Conservation (phyloP, 164 flowering plant species). For the Warburgia ugandensis region DNA sequence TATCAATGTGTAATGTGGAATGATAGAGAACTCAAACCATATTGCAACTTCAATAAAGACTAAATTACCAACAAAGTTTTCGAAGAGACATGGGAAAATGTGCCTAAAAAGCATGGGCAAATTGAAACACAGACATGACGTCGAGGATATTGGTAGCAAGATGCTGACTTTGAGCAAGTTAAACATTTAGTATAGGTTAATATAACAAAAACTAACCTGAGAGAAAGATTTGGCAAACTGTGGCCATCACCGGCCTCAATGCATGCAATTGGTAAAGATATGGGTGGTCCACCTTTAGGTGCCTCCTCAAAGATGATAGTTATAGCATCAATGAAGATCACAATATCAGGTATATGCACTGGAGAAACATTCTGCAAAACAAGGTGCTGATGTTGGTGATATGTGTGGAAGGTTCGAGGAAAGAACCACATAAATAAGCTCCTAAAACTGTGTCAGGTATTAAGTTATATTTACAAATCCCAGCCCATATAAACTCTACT, state of each 20-base stretch:
- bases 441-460: too few relatives aligned
- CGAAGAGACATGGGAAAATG: too few relatives aligned
- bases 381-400: constrained; percentile 1
- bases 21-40: too few relatives aligned
- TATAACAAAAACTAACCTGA: constrained; percentile 46
- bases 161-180: background rate
- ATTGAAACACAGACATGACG: too few relatives aligned
- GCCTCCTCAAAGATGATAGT: constrained; percentile 83
- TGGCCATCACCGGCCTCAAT: constrained; percentile 78
- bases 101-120: too few relatives aligned
- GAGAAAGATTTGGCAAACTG: constrained; percentile 75
- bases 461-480: too few relatives aligned
- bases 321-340: constrained; percentile 79
- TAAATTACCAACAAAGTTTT: too few relatives aligned
- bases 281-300: constrained; percentile 59
- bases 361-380: constrained; percentile 84
- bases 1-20: too few relatives aligned
- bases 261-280: constrained; percentile 75
- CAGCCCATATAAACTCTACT: background rate
- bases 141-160: background rate
- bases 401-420: background rate
- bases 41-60: too few relatives aligned
- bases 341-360: constrained; percentile 63
- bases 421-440: background rate
- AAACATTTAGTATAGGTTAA: background rate